A percentile compares a stretch with the other conserved stretches of the same genome.
Evolutionary conservation across 1,284 basidiomycete species (phyloP).

Genomic region (Sporisorium graminicola): DNA sequence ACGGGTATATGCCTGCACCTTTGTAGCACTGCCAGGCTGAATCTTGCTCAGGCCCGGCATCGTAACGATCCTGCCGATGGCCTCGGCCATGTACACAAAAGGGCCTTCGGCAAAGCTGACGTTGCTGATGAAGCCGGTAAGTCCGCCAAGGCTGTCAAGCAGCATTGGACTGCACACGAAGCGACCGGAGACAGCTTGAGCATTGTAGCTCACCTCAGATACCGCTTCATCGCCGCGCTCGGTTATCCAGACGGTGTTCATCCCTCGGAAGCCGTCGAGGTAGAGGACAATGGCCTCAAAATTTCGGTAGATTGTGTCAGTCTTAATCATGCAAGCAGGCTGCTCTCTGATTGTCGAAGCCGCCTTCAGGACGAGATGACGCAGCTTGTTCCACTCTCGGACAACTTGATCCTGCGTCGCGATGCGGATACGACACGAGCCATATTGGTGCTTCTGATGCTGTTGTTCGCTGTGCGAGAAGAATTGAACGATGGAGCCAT

Average conservation of each 20-base stretch:
- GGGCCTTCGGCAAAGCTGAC: slow-evolving; percentile 42
- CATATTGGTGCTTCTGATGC: slow-evolving; percentile 49
- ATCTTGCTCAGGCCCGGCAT: slow-evolving; percentile 25
- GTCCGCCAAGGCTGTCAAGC: slow-evolving; percentile 49
- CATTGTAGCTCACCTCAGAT: slow-evolving; percentile 29
- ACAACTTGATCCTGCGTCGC: not conserved
- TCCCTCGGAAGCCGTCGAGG: slow-evolving; percentile 45
- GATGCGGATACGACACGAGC: slow-evolving; percentile 40
- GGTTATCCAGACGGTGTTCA: slow-evolving; percentile 47
- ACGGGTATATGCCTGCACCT: slow-evolving; percentile 30
- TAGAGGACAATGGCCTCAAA: slow-evolving; percentile 55
- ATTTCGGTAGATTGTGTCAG: slow-evolving; percentile 38
- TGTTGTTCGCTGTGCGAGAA: slow-evolving; percentile 42
- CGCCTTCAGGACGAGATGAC: slow-evolving; percentile 33
- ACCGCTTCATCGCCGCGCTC: slow-evolving; percentile 45
- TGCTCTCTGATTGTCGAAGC: slow-evolving; percentile 12
- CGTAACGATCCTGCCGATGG: slow-evolving; percentile 38
- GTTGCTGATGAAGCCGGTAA: slow-evolving; percentile 58
- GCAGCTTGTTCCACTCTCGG: slow-evolving; percentile 32
- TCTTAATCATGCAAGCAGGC: slow-evolving; percentile 25
- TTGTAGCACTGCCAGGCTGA: slow-evolving; percentile 20
- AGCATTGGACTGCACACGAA: slow-evolving; percentile 52
- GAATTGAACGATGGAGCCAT: slow-evolving; percentile 44
- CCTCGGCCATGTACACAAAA: slow-evolving; percentile 52
- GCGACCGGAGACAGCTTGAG: slow-evolving; percentile 32